phyloP scores from a whole-genome alignment of 1,284 basidiomycete genomes.

The Heliocybe sulcata region DNA sequence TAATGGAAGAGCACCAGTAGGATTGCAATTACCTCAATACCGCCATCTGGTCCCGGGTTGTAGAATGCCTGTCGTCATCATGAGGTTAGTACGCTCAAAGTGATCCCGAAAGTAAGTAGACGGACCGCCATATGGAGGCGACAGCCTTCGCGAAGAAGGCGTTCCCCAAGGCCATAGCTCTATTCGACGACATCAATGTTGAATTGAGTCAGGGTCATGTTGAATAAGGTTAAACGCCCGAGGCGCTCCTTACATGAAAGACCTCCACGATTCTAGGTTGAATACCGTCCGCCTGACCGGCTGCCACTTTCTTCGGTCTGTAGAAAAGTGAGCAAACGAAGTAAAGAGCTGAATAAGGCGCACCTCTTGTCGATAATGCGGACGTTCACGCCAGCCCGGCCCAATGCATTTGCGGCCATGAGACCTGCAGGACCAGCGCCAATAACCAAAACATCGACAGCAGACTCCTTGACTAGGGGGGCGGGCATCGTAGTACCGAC shows the following conservation, averaged over 20 bases:
- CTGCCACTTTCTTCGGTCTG: neutral
- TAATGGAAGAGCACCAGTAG: too few relatives aligned
- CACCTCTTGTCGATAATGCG: conserved; percentile 52
- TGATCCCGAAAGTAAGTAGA: neutral
- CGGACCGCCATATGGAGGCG: neutral
- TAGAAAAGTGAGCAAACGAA: too few relatives aligned
- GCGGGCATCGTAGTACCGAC: too few relatives aligned
- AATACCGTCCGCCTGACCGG: neutral
- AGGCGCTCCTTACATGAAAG: neutral
- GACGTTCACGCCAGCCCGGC: conserved; percentile 52
- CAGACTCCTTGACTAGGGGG: conserved; percentile 22
- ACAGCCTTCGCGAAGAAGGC: neutral
- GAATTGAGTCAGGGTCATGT: neutral
- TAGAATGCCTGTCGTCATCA: conserved; percentile 52
- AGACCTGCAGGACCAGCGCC: conserved; percentile 54
- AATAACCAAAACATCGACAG: conserved; percentile 49
- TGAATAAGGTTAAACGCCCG: neutral
- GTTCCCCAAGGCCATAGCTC: neutral
- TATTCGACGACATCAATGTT: neutral
- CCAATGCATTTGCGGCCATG: conserved; percentile 59
- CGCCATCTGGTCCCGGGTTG: conserved; percentile 51
- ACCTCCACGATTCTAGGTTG: neutral
- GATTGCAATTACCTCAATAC: conserved; percentile 42
- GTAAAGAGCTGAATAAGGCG: neutral
- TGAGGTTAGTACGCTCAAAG: neutral